Conservation (phyloP, 2,329 filamentous ascomycete genomes). For the Penicillium sp. region DNA sequence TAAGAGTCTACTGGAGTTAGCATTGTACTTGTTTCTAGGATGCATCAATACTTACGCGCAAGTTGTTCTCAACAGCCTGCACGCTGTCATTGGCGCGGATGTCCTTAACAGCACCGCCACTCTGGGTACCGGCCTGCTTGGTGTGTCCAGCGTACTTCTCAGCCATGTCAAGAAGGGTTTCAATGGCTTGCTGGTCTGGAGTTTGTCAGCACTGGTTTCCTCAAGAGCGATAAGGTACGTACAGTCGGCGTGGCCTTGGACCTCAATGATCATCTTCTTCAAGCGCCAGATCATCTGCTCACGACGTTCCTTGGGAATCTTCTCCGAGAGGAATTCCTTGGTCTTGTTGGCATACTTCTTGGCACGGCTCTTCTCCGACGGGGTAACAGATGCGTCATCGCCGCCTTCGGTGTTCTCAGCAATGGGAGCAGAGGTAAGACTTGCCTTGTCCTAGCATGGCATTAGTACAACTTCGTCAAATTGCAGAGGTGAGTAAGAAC, state of each 20-base stretch:
- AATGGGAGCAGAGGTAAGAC: slow-evolving; percentile 46
- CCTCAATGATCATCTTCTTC: slow-evolving; percentile 97
- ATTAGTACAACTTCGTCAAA: background rate
- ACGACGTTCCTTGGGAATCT: slow-evolving; percentile 88
- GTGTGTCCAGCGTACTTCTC: slow-evolving; percentile 81
- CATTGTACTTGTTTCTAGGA: background rate
- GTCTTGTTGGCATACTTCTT: slow-evolving; percentile 47
- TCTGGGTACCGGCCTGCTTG: slow-evolving; percentile 63
- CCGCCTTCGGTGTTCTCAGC: slow-evolving; percentile 52
- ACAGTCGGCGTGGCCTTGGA: slow-evolving; percentile 92
- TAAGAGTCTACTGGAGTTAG: slow-evolving; percentile 54
- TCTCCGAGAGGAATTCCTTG: slow-evolving; percentile 75
- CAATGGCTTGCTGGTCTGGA: slow-evolving; percentile 78
- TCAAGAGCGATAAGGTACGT: slow-evolving; percentile 30
- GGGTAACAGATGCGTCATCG: slow-evolving; percentile 48
- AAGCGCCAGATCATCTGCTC: slow-evolving; percentile 89
- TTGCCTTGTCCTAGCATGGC: slow-evolving; percentile 49
- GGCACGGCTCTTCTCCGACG: slow-evolving; percentile 49
- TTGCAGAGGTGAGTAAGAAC: slow-evolving; percentile 22
- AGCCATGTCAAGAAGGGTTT: slow-evolving; percentile 78
- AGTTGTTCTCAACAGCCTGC: slow-evolving; percentile 70
- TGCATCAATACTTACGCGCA: slow-evolving; percentile 50
- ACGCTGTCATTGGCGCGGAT: slow-evolving; percentile 65
- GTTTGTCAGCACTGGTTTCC: background rate
- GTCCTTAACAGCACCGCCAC: slow-evolving; percentile 69